Conservation (phyloP, 352 stramenopile genomes). For the Pythium monospermum region DNA sequence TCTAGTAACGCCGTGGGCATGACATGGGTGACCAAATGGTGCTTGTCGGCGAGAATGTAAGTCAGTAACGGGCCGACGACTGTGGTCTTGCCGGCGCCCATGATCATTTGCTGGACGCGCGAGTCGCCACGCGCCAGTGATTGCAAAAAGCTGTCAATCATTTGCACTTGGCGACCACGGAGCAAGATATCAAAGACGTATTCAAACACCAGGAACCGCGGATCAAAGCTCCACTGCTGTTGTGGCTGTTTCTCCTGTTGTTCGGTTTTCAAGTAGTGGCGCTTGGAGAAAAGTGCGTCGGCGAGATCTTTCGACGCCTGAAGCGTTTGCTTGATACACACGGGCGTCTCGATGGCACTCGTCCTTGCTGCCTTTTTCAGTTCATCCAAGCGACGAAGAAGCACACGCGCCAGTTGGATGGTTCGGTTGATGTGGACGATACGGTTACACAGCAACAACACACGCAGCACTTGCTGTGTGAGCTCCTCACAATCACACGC, state of each 20-base stretch:
- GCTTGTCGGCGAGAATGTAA: slow-evolving; percentile 95
- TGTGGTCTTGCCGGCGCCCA: slow-evolving; percentile 99
- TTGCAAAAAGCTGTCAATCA: slow-evolving; percentile 98
- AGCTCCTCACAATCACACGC: slow-evolving; percentile 14
- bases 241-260: too few relatives aligned
- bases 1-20: slow-evolving; percentile 98
- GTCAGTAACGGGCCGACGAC: slow-evolving; percentile 98
- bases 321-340: slow-evolving; percentile 52
- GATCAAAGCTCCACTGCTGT: slow-evolving; percentile 89
- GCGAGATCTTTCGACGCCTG: slow-evolving; percentile 82
- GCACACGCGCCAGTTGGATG: slow-evolving; percentile 39
- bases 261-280: slow-evolving; percentile 49
- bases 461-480: slow-evolving; percentile 42
- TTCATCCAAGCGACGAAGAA: slow-evolving; percentile 25
- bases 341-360: slow-evolving; percentile 7
- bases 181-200: slow-evolving; percentile 99
- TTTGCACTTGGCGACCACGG: slow-evolving; percentile 96
- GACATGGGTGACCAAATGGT: slow-evolving; percentile 95
- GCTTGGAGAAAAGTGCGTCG: slow-evolving; percentile 65
- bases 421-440: slow-evolving; percentile 84
- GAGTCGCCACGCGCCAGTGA: slow-evolving; percentile 74
- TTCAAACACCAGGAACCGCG: slow-evolving; percentile 98
- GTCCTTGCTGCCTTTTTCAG: slow-evolving; percentile 2
- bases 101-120: slow-evolving; percentile 98
- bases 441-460: slow-evolving; percentile 73